A percentile compares a stretch with the other conserved stretches of the same genome.
Conservation (phyloP, 306 rosid species). For the Prinsepia uniflora region DNA sequence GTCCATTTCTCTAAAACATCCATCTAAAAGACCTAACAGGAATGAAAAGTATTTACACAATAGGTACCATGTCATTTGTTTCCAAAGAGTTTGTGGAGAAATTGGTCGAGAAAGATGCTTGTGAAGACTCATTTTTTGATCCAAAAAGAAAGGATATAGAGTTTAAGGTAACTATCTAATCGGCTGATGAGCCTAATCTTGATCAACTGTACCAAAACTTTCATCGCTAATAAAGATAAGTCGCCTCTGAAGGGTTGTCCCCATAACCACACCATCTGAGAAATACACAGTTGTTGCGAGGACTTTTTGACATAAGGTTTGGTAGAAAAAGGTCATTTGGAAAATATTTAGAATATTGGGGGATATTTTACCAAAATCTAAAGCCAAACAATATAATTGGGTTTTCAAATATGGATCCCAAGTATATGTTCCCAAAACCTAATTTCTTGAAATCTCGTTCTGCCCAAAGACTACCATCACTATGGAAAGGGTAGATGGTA, state of each 20-base stretch:
- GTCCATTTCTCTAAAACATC: constrained; percentile 43
- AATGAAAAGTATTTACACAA: constrained; percentile 48
- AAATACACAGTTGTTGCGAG: constrained; percentile 29
- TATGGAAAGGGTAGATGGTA: no score
- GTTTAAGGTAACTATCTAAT: constrained; percentile 47
- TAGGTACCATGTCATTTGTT: constrained; percentile 45
- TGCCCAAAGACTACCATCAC: no score
- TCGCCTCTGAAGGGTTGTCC: constrained; percentile 55
- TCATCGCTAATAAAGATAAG: constrained; percentile 33
- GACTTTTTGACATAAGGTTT: constrained; percentile 10
- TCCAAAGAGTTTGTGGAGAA: constrained; percentile 46
- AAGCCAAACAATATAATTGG: constrained; percentile 27
- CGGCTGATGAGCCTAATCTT: constrained; percentile 46
- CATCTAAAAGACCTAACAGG: constrained; percentile 49
- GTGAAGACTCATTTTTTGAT: constrained; percentile 9
- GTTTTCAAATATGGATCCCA: no score
- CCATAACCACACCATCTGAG: constrained; percentile 46
- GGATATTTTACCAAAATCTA: constrained; percentile 23
- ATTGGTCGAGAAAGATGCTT: constrained; percentile 33
- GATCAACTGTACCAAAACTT: constrained; percentile 43
- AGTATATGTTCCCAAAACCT: no score
- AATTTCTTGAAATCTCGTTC: no score
- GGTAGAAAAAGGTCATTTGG: constrained; percentile 11
- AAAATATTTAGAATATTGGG: constrained; percentile 1
- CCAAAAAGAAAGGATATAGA: constrained; percentile 35